Percentiles rank a stretch among this genome's conserved stretches.
Evolutionary conservation across 176 grass and related monocot species (phyloP).

Genomic region (Pontederia crassipes): DNA sequence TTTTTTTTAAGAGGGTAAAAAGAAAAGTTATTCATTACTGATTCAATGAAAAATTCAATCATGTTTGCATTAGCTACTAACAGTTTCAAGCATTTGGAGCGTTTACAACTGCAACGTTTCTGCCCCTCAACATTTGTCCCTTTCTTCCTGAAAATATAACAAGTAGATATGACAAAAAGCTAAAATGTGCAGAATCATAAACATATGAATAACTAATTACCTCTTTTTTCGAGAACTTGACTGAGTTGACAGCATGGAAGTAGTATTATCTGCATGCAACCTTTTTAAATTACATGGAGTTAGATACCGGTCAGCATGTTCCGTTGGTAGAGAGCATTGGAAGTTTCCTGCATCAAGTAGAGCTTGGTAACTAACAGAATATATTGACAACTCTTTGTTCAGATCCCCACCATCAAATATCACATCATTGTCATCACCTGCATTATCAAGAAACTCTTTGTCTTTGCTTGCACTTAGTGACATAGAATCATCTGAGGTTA

Average conservation of each 20-base stretch:
- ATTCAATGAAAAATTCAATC: background rate
- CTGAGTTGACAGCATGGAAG: background rate
- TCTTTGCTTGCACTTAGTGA: conserved; percentile 1
- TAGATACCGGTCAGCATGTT: conserved; percentile 3
- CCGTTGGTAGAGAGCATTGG: conserved; percentile 11
- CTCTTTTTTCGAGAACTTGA: conserved; percentile 31
- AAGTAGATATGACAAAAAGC: background rate
- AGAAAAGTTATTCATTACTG: background rate
- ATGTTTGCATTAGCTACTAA: conserved; percentile 2
- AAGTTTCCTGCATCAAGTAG: background rate
- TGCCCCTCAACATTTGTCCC: conserved; percentile 19
- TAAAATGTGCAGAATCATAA: background rate
- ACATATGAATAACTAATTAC: background rate
- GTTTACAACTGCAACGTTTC: conserved; percentile 31
- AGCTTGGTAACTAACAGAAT: conserved; percentile 12
- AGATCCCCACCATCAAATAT: background rate
- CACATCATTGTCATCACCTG: background rate
- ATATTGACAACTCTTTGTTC: background rate
- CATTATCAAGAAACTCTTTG: conserved; percentile 6
- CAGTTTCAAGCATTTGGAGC: conserved; percentile 36
- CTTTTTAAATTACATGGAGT: conserved; percentile 22
- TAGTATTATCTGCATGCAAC: conserved; percentile 5
- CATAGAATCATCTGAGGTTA: background rate
- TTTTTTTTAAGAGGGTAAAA: too few relatives aligned
- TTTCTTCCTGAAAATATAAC: conserved; percentile 23